Evolutionary conservation across 441 rosid species (phyloP).

Genomic region (Arabidopsis hybrid): DNA sequence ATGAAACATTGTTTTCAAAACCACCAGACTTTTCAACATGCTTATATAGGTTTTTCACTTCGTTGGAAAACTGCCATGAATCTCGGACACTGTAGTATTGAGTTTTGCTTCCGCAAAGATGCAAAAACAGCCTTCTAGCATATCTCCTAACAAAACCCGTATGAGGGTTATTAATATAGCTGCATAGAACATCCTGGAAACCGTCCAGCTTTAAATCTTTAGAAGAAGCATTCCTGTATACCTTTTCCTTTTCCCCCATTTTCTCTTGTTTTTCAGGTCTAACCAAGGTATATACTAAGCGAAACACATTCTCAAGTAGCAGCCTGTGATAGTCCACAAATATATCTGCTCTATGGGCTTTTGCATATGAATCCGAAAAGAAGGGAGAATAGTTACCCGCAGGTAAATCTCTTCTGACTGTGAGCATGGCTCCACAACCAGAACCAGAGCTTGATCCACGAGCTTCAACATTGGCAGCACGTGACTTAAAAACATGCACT

Average conservation of each 20-base stretch:
- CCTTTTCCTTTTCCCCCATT: constrained; percentile 92
- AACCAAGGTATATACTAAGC: constrained; percentile 92
- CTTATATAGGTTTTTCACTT: constrained; percentile 86
- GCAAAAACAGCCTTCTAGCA: constrained; percentile 98
- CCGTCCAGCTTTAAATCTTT: constrained; percentile 99
- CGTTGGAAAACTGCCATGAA: constrained; percentile 98
- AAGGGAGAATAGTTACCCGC: constrained; percentile 98
- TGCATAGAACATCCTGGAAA: constrained; percentile 98
- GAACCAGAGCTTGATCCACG: constrained; percentile 80
- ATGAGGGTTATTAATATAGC: constrained; percentile 96
- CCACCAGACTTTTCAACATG: constrained; percentile 97
- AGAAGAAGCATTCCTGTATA: constrained; percentile 62
- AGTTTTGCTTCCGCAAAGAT: constrained; percentile 98
- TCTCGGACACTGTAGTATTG: constrained; percentile 98
- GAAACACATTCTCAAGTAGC: constrained; percentile 94
- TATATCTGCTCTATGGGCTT: constrained; percentile 89
- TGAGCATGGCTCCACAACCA: constrained; percentile 96
- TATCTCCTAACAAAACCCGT: constrained; percentile 97
- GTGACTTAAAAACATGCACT: constrained; percentile 89
- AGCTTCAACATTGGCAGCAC: constrained; percentile 67
- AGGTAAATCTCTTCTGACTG: constrained; percentile 93
- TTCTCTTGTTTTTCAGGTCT: constrained; percentile 99
- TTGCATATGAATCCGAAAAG: constrained; percentile 99
- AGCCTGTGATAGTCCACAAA: constrained; percentile 96
- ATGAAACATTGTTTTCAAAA: constrained; percentile 83